Percentiles rank a stretch among this genome's conserved stretches.
Evolutionary conservation across 257 asterid species (phyloP).

Genomic region (Fraxinus excelsior): DNA sequence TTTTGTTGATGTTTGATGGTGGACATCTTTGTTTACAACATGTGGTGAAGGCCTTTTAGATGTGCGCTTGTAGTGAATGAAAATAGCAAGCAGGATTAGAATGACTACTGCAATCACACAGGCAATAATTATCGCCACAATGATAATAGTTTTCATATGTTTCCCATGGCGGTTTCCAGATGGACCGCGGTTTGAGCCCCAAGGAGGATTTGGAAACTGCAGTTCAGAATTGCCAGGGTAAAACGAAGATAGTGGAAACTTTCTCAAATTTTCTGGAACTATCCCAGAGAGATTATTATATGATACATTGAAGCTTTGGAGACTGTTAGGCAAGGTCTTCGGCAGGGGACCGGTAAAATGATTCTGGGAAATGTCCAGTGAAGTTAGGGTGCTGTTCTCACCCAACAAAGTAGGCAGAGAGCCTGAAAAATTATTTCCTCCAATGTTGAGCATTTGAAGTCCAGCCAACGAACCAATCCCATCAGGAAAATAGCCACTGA

Average conservation of each 20-base stretch:
- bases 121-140: slow-evolving; percentile 59
- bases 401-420: slow-evolving; percentile 63
- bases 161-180: slow-evolving; percentile 35
- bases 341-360: slow-evolving; percentile 76
- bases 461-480: slow-evolving; percentile 56
- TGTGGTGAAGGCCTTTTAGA: slow-evolving; percentile 48
- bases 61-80: slow-evolving; percentile 46
- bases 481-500: slow-evolving; percentile 64
- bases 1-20: slow-evolving; percentile 48
- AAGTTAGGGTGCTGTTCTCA: slow-evolving; percentile 44
- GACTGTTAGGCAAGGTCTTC: slow-evolving; percentile 54
- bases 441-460: slow-evolving; percentile 62
- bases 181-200: slow-evolving; percentile 49
- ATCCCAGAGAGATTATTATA: slow-evolving; percentile 78
- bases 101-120: slow-evolving; percentile 57
- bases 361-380: slow-evolving; percentile 68
- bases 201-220: slow-evolving; percentile 80
- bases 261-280: slow-evolving; percentile 86
- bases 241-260: slow-evolving; percentile 77
- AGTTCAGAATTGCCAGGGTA: slow-evolving; percentile 85
- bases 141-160: slow-evolving; percentile 46
- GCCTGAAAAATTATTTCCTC: slow-evolving; percentile 79
- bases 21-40: slow-evolving; percentile 49
- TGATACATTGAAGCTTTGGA: slow-evolving; percentile 80
- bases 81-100: slow-evolving; percentile 55